Evolutionary conservation across 2,329 filamentous ascomycete genomes (phyloP).

Genomic region (Pochonia chlamydosporia): DNA sequence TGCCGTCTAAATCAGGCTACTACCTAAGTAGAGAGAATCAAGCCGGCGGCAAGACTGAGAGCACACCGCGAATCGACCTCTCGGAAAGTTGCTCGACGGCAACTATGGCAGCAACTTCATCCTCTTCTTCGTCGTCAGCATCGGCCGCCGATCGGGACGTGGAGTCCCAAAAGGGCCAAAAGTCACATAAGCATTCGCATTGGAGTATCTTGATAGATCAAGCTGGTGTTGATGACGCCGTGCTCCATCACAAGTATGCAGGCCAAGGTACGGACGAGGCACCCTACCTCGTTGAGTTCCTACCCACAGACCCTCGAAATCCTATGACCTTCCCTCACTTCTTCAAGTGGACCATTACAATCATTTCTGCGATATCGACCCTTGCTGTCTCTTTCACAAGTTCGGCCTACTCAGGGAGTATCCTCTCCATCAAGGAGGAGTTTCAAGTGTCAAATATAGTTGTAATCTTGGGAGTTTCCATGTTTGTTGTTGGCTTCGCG

Average conservation of each 20-base stretch:
- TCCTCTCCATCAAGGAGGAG: conserved; percentile 45
- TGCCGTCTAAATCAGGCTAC: too few species aligned
- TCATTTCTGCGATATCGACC: conserved; percentile 59
- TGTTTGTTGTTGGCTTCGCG: conserved; percentile 58
- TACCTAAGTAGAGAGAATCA: too few species aligned
- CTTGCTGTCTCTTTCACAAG: conserved; percentile 66
- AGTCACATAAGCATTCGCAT: conserved; percentile 33
- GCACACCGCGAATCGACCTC: too few species aligned
- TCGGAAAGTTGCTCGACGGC: too few species aligned
- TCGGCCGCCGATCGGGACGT: conserved; percentile 32
- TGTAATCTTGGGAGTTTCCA: conserved; percentile 55
- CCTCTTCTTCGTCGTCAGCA: conserved; percentile 3
- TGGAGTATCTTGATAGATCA: conserved; percentile 52
- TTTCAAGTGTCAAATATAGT: conserved; percentile 48
- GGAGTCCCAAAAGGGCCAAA: conserved; percentile 30
- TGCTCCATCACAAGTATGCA: conserved; percentile 49
- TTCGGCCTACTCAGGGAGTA: conserved; percentile 58
- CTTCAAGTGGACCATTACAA: conserved; percentile 62
- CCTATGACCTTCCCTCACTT: conserved; percentile 51
- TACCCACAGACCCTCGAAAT: conserved; percentile 61
- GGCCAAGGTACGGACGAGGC: conserved; percentile 60
- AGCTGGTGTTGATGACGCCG: conserved; percentile 49
- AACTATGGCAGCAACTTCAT: conserved; percentile 8
- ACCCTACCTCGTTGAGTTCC: conserved; percentile 64
- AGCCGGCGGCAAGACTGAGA: too few species aligned